Percentiles rank a stretch among this genome's conserved stretches.
phyloP scores from a whole-genome alignment of 192 early-diverging fungal species.

The Podila epicladia region DNA sequence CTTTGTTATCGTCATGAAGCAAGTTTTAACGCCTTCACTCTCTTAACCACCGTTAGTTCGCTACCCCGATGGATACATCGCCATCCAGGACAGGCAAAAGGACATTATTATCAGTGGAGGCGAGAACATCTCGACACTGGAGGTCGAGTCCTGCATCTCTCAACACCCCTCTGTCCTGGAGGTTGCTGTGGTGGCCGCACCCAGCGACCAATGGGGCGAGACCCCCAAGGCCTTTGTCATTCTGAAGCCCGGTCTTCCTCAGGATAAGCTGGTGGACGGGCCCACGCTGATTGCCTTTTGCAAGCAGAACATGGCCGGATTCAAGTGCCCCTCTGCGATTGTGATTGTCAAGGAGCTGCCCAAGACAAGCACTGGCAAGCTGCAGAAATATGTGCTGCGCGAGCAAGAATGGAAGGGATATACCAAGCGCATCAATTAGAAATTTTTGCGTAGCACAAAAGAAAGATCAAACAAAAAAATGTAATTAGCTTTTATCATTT shows the following conservation, averaged over 20 bases:
- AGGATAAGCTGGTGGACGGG: constrained; percentile 26
- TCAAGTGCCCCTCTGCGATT: constrained; percentile 60
- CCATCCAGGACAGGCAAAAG: constrained; percentile 67
- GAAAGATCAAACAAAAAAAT: neutral
- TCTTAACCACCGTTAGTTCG: constrained; percentile 36
- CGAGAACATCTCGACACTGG: constrained; percentile 67
- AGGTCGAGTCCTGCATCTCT: constrained; percentile 63
- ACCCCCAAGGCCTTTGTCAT: constrained; percentile 65
- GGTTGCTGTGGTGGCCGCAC: constrained; percentile 63
- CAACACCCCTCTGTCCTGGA: constrained; percentile 61
- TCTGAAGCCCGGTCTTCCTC: constrained; percentile 44
- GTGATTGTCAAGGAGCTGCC: constrained; percentile 58
- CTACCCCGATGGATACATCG: constrained; percentile 66
- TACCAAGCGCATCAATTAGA: constrained; percentile 48
- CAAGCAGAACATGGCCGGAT: constrained; percentile 57
- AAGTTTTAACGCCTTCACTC: neutral
- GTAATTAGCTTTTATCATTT: neutral
- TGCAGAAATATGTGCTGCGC: constrained; percentile 64
- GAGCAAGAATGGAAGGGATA: constrained; percentile 58
- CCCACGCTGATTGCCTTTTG: constrained; percentile 51
- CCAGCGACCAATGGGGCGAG: constrained; percentile 70
- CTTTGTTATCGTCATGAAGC: neutral
- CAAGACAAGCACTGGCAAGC: constrained; percentile 62
- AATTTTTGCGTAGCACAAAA: neutral
- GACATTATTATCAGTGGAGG: constrained; percentile 74